phyloP scores from a whole-genome alignment of 1,284 basidiomycete genomes.

The Puccinia hordei region DNA sequence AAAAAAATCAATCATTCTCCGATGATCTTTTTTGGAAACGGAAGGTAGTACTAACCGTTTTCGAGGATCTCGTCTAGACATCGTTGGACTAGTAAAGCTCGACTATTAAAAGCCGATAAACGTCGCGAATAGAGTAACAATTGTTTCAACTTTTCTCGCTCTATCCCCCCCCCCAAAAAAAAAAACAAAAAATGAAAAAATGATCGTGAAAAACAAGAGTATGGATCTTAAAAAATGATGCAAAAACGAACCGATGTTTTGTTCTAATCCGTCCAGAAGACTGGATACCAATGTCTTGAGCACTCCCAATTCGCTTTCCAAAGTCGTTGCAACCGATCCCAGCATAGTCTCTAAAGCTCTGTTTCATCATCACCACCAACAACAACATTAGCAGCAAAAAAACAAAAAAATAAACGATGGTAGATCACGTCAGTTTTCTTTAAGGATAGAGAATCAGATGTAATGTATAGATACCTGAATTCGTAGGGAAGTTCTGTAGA shows the following conservation, averaged over 20 bases:
- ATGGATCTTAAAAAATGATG: too few relatives aligned
- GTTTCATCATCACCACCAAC: conserved; percentile 25
- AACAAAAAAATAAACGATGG: too few relatives aligned
- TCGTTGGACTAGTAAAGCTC: conserved; percentile 82
- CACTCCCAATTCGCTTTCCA: conserved; percentile 91
- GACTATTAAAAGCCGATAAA: conserved; percentile 80
- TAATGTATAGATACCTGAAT: conserved; percentile 76
- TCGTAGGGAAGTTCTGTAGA: conserved; percentile 76
- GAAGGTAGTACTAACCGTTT: conserved; percentile 67
- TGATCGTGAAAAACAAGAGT: background rate
- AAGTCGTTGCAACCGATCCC: conserved; percentile 79
- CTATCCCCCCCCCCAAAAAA: conserved; percentile 18
- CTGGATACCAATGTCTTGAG: conserved; percentile 82
- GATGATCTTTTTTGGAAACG: background rate
- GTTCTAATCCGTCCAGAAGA: conserved; percentile 84
- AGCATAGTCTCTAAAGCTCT: conserved; percentile 88
- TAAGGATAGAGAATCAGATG: too few relatives aligned
- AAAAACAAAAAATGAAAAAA: background rate
- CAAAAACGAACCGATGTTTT: conserved; percentile 67
- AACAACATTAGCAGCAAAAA: too few relatives aligned
- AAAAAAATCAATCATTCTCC: background rate
- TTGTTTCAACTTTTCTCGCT: conserved; percentile 71
- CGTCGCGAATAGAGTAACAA: conserved; percentile 85
- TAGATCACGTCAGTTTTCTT: too few relatives aligned
- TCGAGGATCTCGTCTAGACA: conserved; percentile 84